Percentiles rank a stretch among this genome's conserved stretches.
phyloP scores from a whole-genome alignment of 2,329 filamentous ascomycete genomes.

The Thielaviopsis cerberus region DNA sequence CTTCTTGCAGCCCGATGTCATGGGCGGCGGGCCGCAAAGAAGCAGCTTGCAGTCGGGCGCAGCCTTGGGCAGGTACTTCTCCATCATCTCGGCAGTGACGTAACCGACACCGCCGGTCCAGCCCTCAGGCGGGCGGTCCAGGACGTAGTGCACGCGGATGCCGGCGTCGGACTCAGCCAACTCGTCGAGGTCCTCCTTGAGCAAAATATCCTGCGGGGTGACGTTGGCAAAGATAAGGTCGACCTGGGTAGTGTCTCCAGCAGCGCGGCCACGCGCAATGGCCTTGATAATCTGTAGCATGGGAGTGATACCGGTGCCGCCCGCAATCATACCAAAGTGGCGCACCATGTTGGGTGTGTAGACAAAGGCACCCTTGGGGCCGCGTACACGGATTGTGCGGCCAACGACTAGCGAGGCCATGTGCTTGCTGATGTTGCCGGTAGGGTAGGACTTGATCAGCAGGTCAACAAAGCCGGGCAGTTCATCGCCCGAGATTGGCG shows the following conservation, averaged over 20 bases:
- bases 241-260: constrained; percentile 71
- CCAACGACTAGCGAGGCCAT: constrained; percentile 69
- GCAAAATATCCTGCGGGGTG: constrained; percentile 74
- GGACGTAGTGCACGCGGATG: constrained; percentile 82
- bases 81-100: constrained; percentile 84
- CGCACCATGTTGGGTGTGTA: constrained; percentile 95
- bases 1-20: constrained; percentile 97
- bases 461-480: constrained; percentile 86
- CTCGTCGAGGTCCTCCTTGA: constrained; percentile 77
- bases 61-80: constrained; percentile 67
- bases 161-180: constrained; percentile 58
- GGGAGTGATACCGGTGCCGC: constrained; percentile 91
- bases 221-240: constrained; percentile 97
- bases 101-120: constrained; percentile 91
- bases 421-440: constrained; percentile 91
- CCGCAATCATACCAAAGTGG: constrained; percentile 94
- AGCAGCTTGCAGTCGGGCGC: constrained; percentile 81
- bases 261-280: constrained; percentile 60
- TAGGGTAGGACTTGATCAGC: constrained; percentile 93
- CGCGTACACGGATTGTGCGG: constrained; percentile 73
- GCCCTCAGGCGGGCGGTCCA: constrained; percentile 83
- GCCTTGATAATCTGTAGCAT: constrained; percentile 95
- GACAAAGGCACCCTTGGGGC: constrained; percentile 93
- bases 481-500: constrained; percentile 76
- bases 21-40: constrained; percentile 86